Percentiles rank a stretch among this genome's conserved stretches.
Conservation (phyloP, 2,329 filamentous ascomycete genomes). For the Botrytis elliptica region DNA sequence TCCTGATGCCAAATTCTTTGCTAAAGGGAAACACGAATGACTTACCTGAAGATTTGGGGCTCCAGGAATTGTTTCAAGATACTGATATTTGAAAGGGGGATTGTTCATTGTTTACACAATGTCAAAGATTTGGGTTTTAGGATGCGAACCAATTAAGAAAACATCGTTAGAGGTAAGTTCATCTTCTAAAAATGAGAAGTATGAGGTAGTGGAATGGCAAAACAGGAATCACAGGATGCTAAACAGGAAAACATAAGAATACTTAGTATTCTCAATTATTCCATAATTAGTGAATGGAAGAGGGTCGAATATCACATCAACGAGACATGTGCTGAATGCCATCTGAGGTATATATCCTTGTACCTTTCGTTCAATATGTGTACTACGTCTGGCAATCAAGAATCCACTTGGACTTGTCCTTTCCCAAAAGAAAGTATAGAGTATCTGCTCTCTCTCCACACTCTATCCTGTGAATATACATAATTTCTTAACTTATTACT, state of each 20-base stretch:
- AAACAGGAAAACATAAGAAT: background rate
- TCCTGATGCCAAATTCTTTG: background rate
- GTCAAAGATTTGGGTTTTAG: fast-evolving
- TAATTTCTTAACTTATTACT: too few relatives aligned
- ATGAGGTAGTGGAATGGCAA: background rate
- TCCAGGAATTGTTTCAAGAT: background rate
- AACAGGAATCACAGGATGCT: too few relatives aligned
- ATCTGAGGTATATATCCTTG: background rate
- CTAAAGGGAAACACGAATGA: background rate
- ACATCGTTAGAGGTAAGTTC: background rate
- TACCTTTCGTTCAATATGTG: background rate
- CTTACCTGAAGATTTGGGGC: background rate
- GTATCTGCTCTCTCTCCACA: background rate
- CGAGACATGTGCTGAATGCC: background rate
- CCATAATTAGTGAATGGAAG: background rate
- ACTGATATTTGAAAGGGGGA: background rate
- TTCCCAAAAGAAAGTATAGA: background rate
- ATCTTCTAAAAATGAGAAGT: background rate
- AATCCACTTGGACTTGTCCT: background rate
- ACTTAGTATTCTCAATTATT: background rate
- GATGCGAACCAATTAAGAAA: background rate
- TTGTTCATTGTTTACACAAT: background rate
- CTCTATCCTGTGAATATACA: background rate
- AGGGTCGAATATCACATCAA: background rate
- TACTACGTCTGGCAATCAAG: background rate